Evolutionary conservation across 2,329 filamentous ascomycete species (phyloP).

Genomic region (Tolypocladium pustulatum): DNA sequence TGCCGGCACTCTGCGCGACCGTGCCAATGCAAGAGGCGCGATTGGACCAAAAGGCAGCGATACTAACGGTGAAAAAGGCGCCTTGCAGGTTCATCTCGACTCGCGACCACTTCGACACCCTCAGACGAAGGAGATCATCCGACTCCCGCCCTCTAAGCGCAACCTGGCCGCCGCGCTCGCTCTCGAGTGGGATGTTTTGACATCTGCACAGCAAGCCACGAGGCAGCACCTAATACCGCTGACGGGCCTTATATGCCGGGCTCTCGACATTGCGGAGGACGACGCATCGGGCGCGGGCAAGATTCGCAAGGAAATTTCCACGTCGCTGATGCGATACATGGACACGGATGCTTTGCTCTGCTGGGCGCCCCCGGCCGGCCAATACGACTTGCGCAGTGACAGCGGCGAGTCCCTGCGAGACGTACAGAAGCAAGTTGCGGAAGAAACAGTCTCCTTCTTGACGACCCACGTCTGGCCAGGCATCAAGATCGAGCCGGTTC

Average conservation of each 20-base stretch:
- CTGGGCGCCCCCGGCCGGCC: constrained; percentile 56
- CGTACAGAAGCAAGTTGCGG: constrained; percentile 58
- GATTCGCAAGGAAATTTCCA: constrained; percentile 53
- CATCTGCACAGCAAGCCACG: constrained; percentile 71
- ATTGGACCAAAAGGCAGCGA: background rate
- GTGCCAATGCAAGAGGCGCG: background rate
- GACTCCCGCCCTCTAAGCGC: constrained; percentile 63
- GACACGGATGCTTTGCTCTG: constrained; percentile 88
- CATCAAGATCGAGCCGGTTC: constrained; percentile 64
- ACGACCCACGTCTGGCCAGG: constrained; percentile 73
- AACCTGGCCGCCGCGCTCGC: constrained; percentile 79
- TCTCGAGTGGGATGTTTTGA: constrained; percentile 83
- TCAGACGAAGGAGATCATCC: constrained; percentile 59
- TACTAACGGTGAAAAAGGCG: constrained; percentile 18
- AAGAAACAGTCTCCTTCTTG: constrained; percentile 62
- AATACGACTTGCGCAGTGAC: constrained; percentile 35
- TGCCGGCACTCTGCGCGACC: background rate
- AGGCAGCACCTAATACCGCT: constrained; percentile 83
- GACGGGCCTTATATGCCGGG: constrained; percentile 74
- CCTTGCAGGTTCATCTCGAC: constrained; percentile 64
- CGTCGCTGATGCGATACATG: constrained; percentile 71
- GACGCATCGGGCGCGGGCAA: constrained; percentile 41
- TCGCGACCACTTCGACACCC: constrained; percentile 68
- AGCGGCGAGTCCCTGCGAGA: constrained; percentile 53
- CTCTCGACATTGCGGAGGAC: constrained; percentile 66